Conservation (phyloP, 805 yeast genomes). For the Starmera dryadoides region DNA sequence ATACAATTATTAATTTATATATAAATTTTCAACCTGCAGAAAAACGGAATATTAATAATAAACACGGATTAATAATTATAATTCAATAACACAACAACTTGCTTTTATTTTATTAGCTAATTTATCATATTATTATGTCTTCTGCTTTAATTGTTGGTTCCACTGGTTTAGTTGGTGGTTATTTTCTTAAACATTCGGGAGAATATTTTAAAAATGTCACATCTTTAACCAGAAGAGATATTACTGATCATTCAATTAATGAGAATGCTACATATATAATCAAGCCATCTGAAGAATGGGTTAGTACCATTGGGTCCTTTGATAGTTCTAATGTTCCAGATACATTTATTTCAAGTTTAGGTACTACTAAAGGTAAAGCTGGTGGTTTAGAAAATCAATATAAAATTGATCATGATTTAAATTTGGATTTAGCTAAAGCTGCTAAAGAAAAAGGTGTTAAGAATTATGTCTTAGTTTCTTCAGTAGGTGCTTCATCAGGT, state of each 20-base stretch:
- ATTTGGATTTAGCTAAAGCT: slow-evolving; percentile 58
- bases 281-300: slow-evolving; percentile 44
- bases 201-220: slow-evolving; percentile 32
- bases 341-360: slow-evolving; percentile 58
- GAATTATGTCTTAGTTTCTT: slow-evolving; percentile 61
- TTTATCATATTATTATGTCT: too few species aligned
- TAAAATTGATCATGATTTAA: slow-evolving; percentile 69
- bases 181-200: slow-evolving; percentile 37
- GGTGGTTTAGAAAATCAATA: slow-evolving; percentile 68
- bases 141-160: slow-evolving; percentile 52
- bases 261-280: slow-evolving; percentile 27
- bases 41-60: too few species aligned
- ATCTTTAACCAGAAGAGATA: slow-evolving; percentile 44
- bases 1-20: too few species aligned
- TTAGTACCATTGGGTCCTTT: slow-evolving; percentile 22
- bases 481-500: slow-evolving; percentile 51
- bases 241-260: slow-evolving; percentile 4
- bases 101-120: too few species aligned
- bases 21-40: too few species aligned
- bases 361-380: slow-evolving; percentile 67
- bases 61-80: too few species aligned
- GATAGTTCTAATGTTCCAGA: slow-evolving; percentile 29
- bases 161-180: slow-evolving; percentile 72
- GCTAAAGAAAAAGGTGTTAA: slow-evolving; percentile 66
- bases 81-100: too few species aligned